Conservation (phyloP, 208 protist genomes). For the Novymonas esmeraldas region DNA sequence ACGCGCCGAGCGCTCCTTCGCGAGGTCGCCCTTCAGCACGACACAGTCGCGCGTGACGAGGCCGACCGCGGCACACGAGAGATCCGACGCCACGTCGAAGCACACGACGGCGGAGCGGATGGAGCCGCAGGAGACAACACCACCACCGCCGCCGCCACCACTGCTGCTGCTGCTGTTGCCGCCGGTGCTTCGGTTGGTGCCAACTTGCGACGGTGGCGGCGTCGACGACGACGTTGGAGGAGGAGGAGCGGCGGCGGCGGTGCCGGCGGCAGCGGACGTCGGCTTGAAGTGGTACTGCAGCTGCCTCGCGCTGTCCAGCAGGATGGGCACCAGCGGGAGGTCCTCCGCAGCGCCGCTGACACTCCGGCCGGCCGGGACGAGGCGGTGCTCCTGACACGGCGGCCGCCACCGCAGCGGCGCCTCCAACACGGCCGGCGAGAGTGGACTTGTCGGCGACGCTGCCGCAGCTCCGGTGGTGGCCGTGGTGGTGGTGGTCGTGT, state of each 20-base stretch:
- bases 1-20: constrained; percentile 31
- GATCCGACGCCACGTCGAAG: constrained; percentile 84
- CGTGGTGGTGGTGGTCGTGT: neutral
- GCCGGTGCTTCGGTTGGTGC: neutral
- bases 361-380: constrained; percentile 39
- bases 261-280: neutral
- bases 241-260: neutral
- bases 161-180: no score
- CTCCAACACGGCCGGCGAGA: no score
- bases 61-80: constrained; percentile 83
- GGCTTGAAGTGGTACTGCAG: constrained; percentile 21
- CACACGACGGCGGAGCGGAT: constrained; percentile 66
- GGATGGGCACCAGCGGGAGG: constrained; percentile 19
- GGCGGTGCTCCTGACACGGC: constrained; percentile 46
- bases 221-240: no score
- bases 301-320: constrained; percentile 24
- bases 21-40: constrained; percentile 62
- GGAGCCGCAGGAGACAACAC: constrained; percentile 26
- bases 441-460: constrained; percentile 12
- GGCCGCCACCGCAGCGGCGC: constrained; percentile 30
- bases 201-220: no score
- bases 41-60: constrained; percentile 86
- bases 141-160: constrained; percentile 1
- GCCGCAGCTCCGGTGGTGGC: neutral
- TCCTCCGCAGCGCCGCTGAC: constrained; percentile 10